Percentiles rank a stretch among this genome's conserved stretches.
phyloP scores from a whole-genome alignment of 345 rosid species.

The Bruguiera parviflora region DNA sequence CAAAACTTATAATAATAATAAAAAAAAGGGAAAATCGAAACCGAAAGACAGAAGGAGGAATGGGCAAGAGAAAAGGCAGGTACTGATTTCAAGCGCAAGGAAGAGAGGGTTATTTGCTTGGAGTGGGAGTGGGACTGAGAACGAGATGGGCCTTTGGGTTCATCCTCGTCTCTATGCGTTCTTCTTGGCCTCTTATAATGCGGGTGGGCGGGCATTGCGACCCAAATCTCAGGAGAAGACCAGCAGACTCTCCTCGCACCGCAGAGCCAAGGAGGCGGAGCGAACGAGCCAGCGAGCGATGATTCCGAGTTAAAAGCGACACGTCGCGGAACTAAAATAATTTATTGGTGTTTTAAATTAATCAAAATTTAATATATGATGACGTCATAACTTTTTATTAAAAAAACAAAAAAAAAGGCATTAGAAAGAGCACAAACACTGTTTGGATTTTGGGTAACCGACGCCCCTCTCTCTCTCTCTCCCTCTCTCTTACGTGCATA shows the following conservation, averaged over 20 bases:
- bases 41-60: not conserved
- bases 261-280: too few species aligned
- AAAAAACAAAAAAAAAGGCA: too few species aligned
- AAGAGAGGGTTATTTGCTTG: constrained; percentile 1
- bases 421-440: not conserved
- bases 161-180: not conserved
- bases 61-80: not conserved
- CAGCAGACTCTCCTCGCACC: too few species aligned
- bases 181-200: not conserved
- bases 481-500: not conserved
- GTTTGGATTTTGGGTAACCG: not conserved
- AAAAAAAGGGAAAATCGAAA: not conserved
- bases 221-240: too few species aligned
- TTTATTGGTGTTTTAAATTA: too few species aligned
- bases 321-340: too few species aligned
- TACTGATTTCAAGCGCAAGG: constrained; percentile 12
- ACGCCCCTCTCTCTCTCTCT: not conserved
- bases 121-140: not conserved
- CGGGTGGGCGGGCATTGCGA: not conserved
- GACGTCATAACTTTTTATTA: too few species aligned
- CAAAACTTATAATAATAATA: not conserved
- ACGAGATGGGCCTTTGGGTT: not conserved
- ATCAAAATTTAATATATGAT: too few species aligned
- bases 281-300: too few species aligned
- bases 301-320: too few species aligned